A percentile compares a stretch with the other conserved stretches of the same genome.
Evolutionary conservation across 306 rosid genomes (phyloP).

Genomic region (Ochetophila trinervis): DNA sequence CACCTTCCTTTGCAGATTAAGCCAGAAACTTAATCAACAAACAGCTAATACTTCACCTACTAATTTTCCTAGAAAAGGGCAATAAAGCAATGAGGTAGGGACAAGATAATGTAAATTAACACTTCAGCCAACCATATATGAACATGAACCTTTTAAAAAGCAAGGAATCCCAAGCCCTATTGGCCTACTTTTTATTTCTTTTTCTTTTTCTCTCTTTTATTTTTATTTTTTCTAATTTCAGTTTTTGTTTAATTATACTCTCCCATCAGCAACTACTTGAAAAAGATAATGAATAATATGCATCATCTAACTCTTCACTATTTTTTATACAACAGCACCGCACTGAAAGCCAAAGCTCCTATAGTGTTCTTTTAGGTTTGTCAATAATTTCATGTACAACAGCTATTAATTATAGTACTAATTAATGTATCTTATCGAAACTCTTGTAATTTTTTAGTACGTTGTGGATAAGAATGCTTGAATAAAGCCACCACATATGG

Average conservation of each 20-base stretch:
- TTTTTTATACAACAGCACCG: conserved; percentile 27
- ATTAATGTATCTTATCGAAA: neutral
- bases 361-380: conserved; percentile 1
- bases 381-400: conserved; percentile 17
- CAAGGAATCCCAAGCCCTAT: conserved; percentile 28
- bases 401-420: neutral
- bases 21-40: conserved; percentile 15
- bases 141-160: conserved; percentile 16
- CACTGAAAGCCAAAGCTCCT: conserved; percentile 18
- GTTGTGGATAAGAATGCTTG: conserved; percentile 14
- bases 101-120: conserved; percentile 35
- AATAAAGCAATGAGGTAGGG: conserved; percentile 15
- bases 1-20: conserved; percentile 5
- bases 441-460: conserved; percentile 11
- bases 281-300: neutral
- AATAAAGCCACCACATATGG: neutral
- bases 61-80: conserved; percentile 18
- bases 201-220: no score
- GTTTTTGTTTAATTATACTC: neutral
- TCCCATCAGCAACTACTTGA: conserved; percentile 15
- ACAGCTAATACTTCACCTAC: conserved; percentile 25
- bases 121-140: conserved; percentile 4
- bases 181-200: conserved; percentile 19
- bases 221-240: neutral
- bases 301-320: conserved; percentile 27